Conservation (phyloP, 495 filamentous ascomycete genomes). For the Penicillium subrubescens region DNA sequence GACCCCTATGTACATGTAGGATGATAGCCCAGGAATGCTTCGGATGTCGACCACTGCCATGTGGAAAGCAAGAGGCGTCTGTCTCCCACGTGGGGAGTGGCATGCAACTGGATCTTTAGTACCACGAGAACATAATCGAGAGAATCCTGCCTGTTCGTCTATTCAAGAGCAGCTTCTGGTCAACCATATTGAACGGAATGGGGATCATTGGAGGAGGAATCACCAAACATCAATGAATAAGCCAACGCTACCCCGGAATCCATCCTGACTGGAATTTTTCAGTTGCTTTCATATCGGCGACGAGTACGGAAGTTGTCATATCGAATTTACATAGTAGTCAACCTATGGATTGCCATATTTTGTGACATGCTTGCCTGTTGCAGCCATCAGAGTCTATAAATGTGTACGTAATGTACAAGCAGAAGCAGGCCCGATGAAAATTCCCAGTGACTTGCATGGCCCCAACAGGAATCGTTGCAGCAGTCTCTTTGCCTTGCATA, state of each 20-base stretch:
- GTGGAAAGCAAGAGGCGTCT: slow-evolving; percentile 2
- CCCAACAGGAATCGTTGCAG: slow-evolving; percentile 1
- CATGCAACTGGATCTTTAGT: background rate
- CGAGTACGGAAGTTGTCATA: too few species aligned
- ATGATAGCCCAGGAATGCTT: background rate
- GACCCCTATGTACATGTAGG: background rate
- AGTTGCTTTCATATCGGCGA: too few species aligned
- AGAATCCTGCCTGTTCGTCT: too few species aligned
- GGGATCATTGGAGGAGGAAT: too few species aligned
- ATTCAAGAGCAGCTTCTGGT: too few species aligned
- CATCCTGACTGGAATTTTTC: background rate
- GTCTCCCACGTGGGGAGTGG: slow-evolving; percentile 1
- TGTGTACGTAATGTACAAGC: slow-evolving; percentile 3
- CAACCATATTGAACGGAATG: background rate
- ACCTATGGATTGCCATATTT: background rate
- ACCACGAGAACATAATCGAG: background rate
- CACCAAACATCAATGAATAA: background rate
- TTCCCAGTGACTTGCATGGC: slow-evolving; percentile 13
- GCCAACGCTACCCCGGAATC: background rate
- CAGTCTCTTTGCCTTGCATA: slow-evolving; percentile 14
- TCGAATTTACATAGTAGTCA: background rate
- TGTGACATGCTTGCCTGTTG: background rate
- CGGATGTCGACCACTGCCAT: slow-evolving; percentile 2
- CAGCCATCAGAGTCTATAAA: background rate
- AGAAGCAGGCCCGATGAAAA: slow-evolving; percentile 22